A percentile compares a stretch with the other conserved stretches of the same genome.
Evolutionary conservation across 371 early-diverging fungal species (phyloP).

Genomic region (Circinella minor): DNA sequence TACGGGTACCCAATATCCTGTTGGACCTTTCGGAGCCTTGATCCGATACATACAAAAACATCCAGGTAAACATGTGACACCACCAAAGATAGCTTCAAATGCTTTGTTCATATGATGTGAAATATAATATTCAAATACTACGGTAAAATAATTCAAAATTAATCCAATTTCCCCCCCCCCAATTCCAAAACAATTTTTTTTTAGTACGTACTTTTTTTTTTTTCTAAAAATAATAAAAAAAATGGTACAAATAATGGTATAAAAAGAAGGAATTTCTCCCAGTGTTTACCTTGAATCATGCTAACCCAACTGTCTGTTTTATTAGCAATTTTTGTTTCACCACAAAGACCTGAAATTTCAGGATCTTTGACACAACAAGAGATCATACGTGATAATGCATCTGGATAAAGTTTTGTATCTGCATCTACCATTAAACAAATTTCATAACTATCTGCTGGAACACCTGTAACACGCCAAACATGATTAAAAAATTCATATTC

Average conservation of each 20-base stretch:
- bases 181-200: not conserved
- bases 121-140: conserved; percentile 95
- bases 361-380: conserved; percentile 77
- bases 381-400: conserved; percentile 76
- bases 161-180: no score
- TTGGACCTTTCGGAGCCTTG: conserved; percentile 77
- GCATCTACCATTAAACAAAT: conserved; percentile 97
- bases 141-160: no score
- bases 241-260: no score
- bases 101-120: conserved; percentile 93
- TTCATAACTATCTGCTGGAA: conserved; percentile 86
- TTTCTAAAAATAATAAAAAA: conserved; percentile 8
- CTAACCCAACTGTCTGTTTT: conserved; percentile 85
- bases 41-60: conserved; percentile 98
- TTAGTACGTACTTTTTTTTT: not conserved
- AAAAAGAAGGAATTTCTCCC: not conserved
- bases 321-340: conserved; percentile 91
- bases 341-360: conserved; percentile 81
- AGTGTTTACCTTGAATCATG: conserved; percentile 78
- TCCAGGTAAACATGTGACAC: conserved; percentile 96
- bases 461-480: conserved; percentile 82
- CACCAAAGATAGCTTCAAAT: conserved; percentile 95
- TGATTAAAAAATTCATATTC: conserved; percentile 95
- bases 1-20: conserved; percentile 86
- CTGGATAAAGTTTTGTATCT: conserved; percentile 88